Conservation (phyloP, 2,329 filamentous ascomycete genomes). For the Talaromyces amestolkiae region DNA sequence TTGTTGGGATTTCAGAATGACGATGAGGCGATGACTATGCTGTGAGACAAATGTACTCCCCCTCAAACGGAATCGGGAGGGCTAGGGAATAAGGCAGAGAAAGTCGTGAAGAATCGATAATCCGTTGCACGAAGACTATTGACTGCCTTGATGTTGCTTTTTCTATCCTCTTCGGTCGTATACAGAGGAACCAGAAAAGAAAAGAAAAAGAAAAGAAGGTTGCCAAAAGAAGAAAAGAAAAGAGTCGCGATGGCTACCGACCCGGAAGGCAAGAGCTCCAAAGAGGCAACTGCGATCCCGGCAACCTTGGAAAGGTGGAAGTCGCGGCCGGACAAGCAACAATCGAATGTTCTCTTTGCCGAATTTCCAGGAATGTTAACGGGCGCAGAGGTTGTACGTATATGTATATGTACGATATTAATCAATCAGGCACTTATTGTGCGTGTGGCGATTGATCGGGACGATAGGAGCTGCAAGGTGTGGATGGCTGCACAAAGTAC, state of each 20-base stretch:
- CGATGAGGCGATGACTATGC: neutral
- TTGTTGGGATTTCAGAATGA: neutral
- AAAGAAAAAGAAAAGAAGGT: neutral
- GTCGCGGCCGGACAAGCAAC: neutral
- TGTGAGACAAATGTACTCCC: neutral
- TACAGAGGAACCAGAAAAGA: constrained; percentile 6
- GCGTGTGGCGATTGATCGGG: constrained; percentile 10
- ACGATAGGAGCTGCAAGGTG: neutral
- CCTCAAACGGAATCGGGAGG: neutral
- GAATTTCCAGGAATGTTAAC: neutral
- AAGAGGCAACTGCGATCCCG: constrained; percentile 15
- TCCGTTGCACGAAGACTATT: constrained; percentile 1
- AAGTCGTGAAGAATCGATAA: neutral
- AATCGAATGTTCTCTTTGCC: neutral
- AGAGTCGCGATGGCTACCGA: neutral
- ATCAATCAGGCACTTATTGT: neutral
- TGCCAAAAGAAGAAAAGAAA: neutral
- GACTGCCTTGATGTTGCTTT: neutral
- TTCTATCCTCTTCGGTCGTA: neutral
- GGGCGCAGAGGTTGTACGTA: neutral
- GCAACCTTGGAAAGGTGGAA: neutral
- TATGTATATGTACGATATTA: neutral
- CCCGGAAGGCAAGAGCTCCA: neutral
- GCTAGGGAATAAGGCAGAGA: neutral
- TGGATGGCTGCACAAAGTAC: neutral